These are phyloP conservation scores for Westerdykella sp. DNA, from an alignment of 2,329 filamentous ascomycete genomes.

Conservation along the genomic window DNA sequence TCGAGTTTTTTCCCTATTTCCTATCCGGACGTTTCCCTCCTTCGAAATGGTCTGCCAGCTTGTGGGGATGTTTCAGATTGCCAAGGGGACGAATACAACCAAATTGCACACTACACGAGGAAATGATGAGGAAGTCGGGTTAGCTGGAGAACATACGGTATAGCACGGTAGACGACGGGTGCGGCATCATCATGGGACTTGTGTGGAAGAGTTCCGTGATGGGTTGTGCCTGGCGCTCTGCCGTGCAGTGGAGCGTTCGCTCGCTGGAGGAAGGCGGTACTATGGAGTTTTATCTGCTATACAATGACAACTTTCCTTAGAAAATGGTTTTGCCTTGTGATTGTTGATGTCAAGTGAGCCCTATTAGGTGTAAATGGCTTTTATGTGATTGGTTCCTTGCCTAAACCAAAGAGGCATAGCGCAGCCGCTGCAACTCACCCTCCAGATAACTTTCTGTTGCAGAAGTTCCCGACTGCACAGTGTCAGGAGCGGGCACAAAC, in stretches of 20 bases:
- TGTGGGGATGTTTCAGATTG: constrained; percentile 36
- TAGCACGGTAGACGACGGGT: not conserved
- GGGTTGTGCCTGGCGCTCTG: too few species aligned
- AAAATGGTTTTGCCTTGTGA: too few species aligned
- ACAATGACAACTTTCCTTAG: too few species aligned
- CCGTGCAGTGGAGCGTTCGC: too few species aligned
- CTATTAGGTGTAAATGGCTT: too few species aligned
- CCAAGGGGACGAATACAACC: constrained; percentile 32
- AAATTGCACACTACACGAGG: constrained; percentile 24
- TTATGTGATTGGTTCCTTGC: not conserved
- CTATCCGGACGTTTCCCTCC: constrained; percentile 27
- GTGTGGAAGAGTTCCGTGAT: too few species aligned
- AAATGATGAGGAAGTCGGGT: not conserved
- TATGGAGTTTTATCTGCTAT: too few species aligned
- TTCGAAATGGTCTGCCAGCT: constrained; percentile 38
- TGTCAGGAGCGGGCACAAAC: not conserved
- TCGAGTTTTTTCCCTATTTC: constrained; percentile 17
- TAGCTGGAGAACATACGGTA: not conserved
- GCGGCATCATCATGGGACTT: not conserved
- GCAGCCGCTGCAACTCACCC: not conserved
- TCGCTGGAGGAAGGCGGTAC: too few species aligned
- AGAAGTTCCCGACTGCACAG: not conserved
- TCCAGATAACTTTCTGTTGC: not conserved
- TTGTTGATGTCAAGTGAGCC: too few species aligned
- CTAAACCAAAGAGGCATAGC: not conserved